phyloP scores from a whole-genome alignment of 2,329 filamentous ascomycete genomes.

The Alternaria rosae region DNA sequence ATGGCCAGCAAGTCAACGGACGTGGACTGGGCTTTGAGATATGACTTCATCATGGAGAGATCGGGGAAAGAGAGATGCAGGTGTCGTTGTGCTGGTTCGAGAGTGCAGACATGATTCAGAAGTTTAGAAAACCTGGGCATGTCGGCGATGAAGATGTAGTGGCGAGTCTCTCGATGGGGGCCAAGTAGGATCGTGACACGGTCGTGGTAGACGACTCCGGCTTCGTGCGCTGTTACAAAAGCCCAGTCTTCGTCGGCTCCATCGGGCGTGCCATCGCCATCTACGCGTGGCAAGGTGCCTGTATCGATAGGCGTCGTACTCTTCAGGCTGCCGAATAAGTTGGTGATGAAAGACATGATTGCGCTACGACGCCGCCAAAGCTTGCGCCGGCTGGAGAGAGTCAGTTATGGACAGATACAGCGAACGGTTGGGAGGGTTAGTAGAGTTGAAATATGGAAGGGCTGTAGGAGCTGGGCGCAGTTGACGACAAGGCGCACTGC shows the following conservation, averaged over 20 bases:
- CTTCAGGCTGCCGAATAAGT: neutral
- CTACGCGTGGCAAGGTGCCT: neutral
- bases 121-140: constrained; percentile 2
- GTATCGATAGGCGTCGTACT: neutral
- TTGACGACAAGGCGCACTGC: neutral
- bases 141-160: constrained; percentile 4
- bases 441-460: neutral
- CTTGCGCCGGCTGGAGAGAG: neutral
- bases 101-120: neutral
- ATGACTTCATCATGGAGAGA: neutral
- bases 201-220: neutral
- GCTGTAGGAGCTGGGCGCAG: neutral
- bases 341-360: constrained; percentile 1
- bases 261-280: neutral
- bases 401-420: neutral
- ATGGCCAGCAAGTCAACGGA: neutral
- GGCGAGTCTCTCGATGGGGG: neutral
- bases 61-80: neutral
- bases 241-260: constrained; percentile 1
- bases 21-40: neutral
- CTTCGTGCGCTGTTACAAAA: constrained; percentile 2
- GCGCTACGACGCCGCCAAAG: neutral
- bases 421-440: neutral
- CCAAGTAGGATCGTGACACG: constrained; percentile 7
- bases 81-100: neutral